Evolutionary conservation across 768 basidiomycete genomes (phyloP).

Genomic region (Kwoniella sp.): DNA sequence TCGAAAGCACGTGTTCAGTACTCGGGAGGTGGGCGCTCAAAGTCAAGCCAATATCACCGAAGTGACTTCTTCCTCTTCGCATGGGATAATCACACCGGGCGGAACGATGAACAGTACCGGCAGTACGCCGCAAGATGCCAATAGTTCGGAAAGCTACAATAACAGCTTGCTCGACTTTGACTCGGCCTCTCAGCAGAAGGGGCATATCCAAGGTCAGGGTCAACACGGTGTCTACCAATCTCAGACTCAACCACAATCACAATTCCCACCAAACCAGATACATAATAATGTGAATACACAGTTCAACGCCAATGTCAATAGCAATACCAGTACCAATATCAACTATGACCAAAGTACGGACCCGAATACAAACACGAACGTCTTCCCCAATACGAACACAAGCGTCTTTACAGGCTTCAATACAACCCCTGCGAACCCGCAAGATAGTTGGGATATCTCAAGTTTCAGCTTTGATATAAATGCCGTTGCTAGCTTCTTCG

Average conservation of each 20-base stretch:
- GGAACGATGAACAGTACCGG: neutral
- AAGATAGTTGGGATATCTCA: constrained; percentile 22
- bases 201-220: neutral
- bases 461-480: constrained; percentile 26
- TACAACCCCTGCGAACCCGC: neutral
- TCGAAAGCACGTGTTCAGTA: neutral
- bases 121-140: neutral
- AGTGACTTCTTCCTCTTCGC: neutral
- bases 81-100: constrained; percentile 3
- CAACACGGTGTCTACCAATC: neutral
- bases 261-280: neutral
- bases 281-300: neutral
- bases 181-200: neutral
- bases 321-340: neutral
- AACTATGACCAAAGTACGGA: neutral
- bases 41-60: neutral
- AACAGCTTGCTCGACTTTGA: neutral
- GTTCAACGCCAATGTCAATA: neutral
- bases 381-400: no score
- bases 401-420: neutral
- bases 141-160: neutral
- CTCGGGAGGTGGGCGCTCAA: neutral
- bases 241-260: no score
- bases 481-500: constrained; percentile 20
- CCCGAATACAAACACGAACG: neutral